phyloP scores from a whole-genome alignment of 2,329 filamentous ascomycete species.

The Verticillium albo-atrum region DNA sequence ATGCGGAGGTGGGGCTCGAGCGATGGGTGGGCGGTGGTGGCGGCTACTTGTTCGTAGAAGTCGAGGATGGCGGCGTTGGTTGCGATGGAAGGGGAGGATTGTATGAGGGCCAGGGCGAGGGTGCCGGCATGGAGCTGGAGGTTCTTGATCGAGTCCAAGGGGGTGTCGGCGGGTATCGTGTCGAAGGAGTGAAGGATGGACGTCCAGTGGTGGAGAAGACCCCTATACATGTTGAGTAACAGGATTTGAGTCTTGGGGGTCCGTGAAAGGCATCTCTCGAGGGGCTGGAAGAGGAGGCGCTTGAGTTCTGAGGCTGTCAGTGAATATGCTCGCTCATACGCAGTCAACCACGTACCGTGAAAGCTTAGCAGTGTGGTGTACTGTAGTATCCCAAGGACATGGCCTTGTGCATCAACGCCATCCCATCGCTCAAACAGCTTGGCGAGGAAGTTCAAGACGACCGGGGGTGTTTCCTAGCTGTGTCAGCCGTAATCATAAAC shows the following conservation, averaged over 20 bases:
- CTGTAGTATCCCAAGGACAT: slow-evolving; percentile 54
- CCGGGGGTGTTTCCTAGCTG: slow-evolving; percentile 25
- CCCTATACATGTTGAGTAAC: slow-evolving; percentile 64
- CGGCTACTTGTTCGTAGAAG: slow-evolving; percentile 63
- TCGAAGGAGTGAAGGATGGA: slow-evolving; percentile 36
- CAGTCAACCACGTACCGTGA: slow-evolving; percentile 35
- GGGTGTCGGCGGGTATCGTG: slow-evolving; percentile 27
- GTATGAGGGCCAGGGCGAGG: slow-evolving; percentile 56
- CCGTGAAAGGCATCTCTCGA: slow-evolving; percentile 34
- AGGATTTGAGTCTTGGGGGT: slow-evolving; percentile 46
- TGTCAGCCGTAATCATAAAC: slow-evolving; percentile 1
- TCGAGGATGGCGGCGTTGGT: slow-evolving; percentile 57
- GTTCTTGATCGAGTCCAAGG: slow-evolving; percentile 28
- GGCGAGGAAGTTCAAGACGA: slow-evolving; percentile 44
- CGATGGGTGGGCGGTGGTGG: slow-evolving; percentile 46
- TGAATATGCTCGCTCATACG: slow-evolving; percentile 14
- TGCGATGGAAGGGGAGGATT: slow-evolving; percentile 38
- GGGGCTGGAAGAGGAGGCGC: slow-evolving; percentile 38
- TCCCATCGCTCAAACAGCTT: slow-evolving; percentile 59
- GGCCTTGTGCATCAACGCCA: slow-evolving; percentile 46
- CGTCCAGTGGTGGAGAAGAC: slow-evolving; percentile 59
- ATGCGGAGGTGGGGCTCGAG: slow-evolving; percentile 57
- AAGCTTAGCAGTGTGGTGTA: slow-evolving; percentile 53
- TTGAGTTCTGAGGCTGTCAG: slow-evolving; percentile 42
- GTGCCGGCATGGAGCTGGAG: slow-evolving; percentile 46